These are phyloP conservation scores for Exophiala dermatitidis DNA, from an alignment of 2,329 filamentous ascomycete genomes.

Conservation along the genomic window DNA sequence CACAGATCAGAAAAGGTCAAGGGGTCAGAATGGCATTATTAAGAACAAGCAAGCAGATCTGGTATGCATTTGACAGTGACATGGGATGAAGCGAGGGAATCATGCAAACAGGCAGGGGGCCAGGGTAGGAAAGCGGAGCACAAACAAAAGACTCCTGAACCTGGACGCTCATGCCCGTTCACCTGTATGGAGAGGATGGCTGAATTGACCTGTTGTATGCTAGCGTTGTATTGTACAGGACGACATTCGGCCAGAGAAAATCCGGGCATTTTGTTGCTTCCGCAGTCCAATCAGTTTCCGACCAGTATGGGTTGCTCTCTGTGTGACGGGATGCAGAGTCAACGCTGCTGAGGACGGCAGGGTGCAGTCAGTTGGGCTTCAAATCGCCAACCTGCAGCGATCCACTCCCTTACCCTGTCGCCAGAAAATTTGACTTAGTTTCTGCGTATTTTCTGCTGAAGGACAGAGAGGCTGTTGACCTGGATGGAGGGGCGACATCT, in stretches of 20 bases:
- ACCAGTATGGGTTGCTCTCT: constrained; percentile 9
- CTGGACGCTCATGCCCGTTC: constrained; percentile 10
- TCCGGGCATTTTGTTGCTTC: constrained; percentile 9
- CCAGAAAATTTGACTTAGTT: constrained; percentile 14
- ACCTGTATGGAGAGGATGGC: constrained; percentile 8
- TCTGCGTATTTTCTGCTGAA: constrained; percentile 7
- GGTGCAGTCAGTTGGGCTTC: constrained; percentile 17
- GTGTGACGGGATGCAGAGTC: constrained; percentile 14
- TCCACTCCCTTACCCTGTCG: constrained; percentile 10
- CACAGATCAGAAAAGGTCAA: constrained; percentile 6
- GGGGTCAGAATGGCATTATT: constrained; percentile 13
- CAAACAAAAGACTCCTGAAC: constrained; percentile 26
- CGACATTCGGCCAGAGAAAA: constrained; percentile 12
- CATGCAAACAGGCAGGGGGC: constrained; percentile 27
- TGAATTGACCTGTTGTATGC: constrained; percentile 11
- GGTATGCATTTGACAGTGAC: constrained; percentile 10
- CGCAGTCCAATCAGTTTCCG: constrained; percentile 13
- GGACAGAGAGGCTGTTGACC: constrained; percentile 4
- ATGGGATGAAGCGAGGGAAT: constrained; percentile 5
- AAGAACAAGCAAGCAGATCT: constrained; percentile 10
- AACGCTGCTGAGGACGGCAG: constrained; percentile 18
- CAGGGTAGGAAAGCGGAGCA: constrained; percentile 9
- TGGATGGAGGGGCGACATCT: constrained; percentile 5
- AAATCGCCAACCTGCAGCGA: constrained; percentile 22
- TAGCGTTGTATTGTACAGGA: constrained; percentile 19